Evolutionary conservation across 116 monocot species (phyloP).

Genomic region (Thalassia testudinum): DNA sequence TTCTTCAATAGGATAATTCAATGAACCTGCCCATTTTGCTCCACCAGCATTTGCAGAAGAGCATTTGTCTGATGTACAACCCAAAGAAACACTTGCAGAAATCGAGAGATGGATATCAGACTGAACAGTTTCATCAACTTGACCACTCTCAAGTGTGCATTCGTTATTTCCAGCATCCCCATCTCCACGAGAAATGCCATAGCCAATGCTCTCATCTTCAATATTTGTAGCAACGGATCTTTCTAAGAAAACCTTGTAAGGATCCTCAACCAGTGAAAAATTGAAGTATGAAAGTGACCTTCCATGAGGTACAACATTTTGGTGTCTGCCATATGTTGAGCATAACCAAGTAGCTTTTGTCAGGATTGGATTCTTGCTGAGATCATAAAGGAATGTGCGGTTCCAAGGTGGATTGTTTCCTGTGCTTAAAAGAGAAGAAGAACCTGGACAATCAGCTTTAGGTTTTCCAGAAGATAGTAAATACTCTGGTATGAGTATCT

Average conservation of each 20-base stretch:
- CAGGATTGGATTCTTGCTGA: slow-evolving; percentile 47
- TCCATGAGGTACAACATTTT: slow-evolving; percentile 7
- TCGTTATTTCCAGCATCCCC: too few species aligned
- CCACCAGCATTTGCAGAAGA: slow-evolving; percentile 36
- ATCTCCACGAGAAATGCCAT: too few species aligned
- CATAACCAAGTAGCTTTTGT: slow-evolving; percentile 24
- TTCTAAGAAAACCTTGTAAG: slow-evolving; percentile 28
- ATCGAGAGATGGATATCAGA: background rate
- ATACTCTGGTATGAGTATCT: background rate
- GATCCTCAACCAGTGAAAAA: slow-evolving; percentile 50
- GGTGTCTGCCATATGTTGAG: slow-evolving; percentile 8
- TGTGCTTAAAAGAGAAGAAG: slow-evolving; percentile 4
- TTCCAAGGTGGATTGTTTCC: slow-evolving; percentile 10
- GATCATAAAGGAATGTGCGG: slow-evolving; percentile 18
- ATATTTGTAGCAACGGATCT: background rate
- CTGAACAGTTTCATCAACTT: too few species aligned
- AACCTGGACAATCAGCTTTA: slow-evolving; percentile 4
- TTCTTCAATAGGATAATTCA: slow-evolving; percentile 19
- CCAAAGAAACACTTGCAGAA: too few species aligned
- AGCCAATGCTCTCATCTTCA: too few species aligned
- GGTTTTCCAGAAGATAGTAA: background rate
- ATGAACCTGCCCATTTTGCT: slow-evolving; percentile 36
- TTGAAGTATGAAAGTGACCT: slow-evolving; percentile 34
- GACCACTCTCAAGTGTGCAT: too few species aligned
- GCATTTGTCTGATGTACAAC: background rate